Evolutionary conservation across 495 filamentous ascomycete species (phyloP), one percentile per base, ranked within the genome.

Genomic region (Penicillium chermesinum): DNA sequence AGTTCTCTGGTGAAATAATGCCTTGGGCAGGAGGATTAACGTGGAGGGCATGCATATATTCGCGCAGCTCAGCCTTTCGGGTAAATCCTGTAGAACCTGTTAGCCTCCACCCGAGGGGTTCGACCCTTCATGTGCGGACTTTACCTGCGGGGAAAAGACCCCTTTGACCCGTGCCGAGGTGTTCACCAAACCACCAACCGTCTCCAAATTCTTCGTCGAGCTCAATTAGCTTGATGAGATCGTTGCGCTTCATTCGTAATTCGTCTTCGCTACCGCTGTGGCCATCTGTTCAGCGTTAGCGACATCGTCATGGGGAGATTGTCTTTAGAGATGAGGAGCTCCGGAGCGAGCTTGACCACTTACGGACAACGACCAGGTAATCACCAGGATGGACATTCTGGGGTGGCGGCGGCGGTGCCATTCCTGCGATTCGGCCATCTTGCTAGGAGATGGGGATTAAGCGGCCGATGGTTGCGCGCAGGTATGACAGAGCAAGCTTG

Each of bases 201-300:
- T 99, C 94, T 41, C 87, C 87, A 66, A 96, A 99, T 56, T 95
- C 94, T 63, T 97, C 91, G 65, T 97, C 91, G 51, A 94, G 81
- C 64, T 97, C 93, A 34, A 96, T 81, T 47, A 99, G 71, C 70
- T 94, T 84, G 43, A 99, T 88, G 22, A 86, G 84, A 57, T 96
- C 91, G 49, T 89, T 89, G 53, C 89, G 93, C 27, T 77, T 72
- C 56, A 99, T 73, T 54, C 77, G 93, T 57, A 99, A 79, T 71
- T 99, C 94, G 68, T 99, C 94, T 37, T 85, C 82, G 63, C 89
- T 91, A 47, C 91, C 87, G 55, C 80, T 72, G 67, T 97, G 97
- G 66, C 95, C 89, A 72, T 98, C 76, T 77, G 50, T 42, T 18
- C 38, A 35, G 38, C 18, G 50, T 53, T 57, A 54, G 43, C 46